Evolutionary conservation across 208 protist species (phyloP).

Genomic region (Trypanosoma scelopori): DNA sequence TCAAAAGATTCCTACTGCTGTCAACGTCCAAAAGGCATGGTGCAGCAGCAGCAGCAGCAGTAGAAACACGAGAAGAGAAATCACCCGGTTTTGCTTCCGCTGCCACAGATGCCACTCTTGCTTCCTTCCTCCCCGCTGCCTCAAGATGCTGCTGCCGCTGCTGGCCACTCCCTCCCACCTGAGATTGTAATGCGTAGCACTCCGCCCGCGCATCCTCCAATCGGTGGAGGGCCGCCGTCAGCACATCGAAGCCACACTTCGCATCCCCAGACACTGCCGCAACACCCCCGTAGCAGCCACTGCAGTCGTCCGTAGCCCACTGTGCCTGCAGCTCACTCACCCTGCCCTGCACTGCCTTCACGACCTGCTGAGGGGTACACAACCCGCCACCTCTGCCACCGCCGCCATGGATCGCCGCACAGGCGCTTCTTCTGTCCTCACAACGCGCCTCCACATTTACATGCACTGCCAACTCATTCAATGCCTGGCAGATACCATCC

Average conservation of each 20-base stretch:
- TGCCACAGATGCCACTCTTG: too few species aligned
- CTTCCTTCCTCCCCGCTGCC: not conserved
- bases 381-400: not conserved
- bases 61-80: not conserved
- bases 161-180: not conserved
- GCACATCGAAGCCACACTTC: slow-evolving; percentile 8
- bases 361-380: slow-evolving; percentile 6
- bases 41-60: not conserved
- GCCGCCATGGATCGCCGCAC: not conserved
- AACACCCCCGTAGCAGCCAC: too few species aligned
- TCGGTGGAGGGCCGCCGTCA: slow-evolving; percentile 11
- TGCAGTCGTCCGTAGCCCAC: too few species aligned
- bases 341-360: slow-evolving; percentile 1
- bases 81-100: too few species aligned
- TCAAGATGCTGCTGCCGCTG: not conserved
- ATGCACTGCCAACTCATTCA: slow-evolving; percentile 8
- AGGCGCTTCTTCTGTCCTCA: not conserved
- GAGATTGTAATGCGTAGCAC: slow-evolving; percentile 4
- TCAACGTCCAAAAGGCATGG: not conserved
- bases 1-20: not conserved
- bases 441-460: slow-evolving; percentile 6
- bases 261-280: too few species aligned
- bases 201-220: slow-evolving; percentile 18
- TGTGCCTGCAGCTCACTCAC: not conserved
- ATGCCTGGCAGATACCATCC: not conserved